phyloP scores from a whole-genome alignment of 2,329 filamentous ascomycete genomes.

The Diaporthe amygdali region DNA sequence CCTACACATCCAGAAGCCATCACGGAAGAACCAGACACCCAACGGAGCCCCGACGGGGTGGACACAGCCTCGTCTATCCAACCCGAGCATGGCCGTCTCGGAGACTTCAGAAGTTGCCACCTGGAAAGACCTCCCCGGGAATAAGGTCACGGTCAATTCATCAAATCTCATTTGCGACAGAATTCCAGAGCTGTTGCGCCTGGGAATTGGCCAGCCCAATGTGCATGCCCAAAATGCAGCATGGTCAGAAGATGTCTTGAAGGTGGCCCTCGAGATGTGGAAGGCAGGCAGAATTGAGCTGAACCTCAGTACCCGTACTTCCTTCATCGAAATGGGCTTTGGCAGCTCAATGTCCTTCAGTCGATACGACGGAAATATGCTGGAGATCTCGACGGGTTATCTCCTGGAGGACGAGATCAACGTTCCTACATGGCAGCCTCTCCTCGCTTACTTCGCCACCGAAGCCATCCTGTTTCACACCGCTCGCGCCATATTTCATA shows the following conservation, averaged over 20 bases:
- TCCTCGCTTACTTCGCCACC: slow-evolving; percentile 29
- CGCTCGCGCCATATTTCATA: slow-evolving; percentile 33
- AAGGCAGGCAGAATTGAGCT: slow-evolving; percentile 29
- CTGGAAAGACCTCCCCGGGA: slow-evolving; percentile 23
- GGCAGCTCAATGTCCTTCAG: slow-evolving; percentile 33
- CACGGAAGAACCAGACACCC: not conserved
- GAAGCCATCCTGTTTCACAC: slow-evolving; percentile 43
- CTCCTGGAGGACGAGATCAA: slow-evolving; percentile 33
- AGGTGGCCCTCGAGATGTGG: slow-evolving; percentile 33
- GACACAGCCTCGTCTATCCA: slow-evolving; percentile 21
- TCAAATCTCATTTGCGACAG: slow-evolving; percentile 26
- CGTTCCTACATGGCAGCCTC: slow-evolving; percentile 32
- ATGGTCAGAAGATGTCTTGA: slow-evolving; percentile 30
- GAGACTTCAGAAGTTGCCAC: slow-evolving; percentile 24
- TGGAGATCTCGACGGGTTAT: slow-evolving; percentile 34
- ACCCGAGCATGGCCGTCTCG: slow-evolving; percentile 24
- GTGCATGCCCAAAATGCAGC: slow-evolving; percentile 23
- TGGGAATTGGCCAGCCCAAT: slow-evolving; percentile 28
- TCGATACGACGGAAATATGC: slow-evolving; percentile 26
- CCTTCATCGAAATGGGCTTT: slow-evolving; percentile 33
- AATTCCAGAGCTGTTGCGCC: slow-evolving; percentile 31
- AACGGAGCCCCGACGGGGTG: slow-evolving; percentile 2
- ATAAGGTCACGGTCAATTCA: slow-evolving; percentile 26
- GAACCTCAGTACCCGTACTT: slow-evolving; percentile 31
- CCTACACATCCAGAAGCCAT: slow-evolving; percentile 25